A percentile compares a stretch with the other conserved stretches of the same genome.
Evolutionary conservation across 495 filamentous ascomycete species (phyloP).

Genomic region (Friedmanniomyces endolithicus): DNA sequence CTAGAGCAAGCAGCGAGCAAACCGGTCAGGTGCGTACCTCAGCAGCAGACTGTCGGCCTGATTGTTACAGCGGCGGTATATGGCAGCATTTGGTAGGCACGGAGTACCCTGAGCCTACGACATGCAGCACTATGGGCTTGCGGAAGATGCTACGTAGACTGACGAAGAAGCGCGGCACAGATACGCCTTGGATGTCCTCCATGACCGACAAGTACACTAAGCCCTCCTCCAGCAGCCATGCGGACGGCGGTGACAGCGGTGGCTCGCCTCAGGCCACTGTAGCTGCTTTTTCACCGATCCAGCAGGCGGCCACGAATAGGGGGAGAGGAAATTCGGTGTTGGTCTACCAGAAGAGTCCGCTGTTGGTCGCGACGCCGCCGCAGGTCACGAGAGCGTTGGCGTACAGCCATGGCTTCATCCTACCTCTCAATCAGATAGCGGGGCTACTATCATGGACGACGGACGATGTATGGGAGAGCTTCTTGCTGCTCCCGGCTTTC

Average conservation of each 20-base stretch:
- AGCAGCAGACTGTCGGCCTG: background rate
- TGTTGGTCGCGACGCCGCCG: conserved; percentile 86
- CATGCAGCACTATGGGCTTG: background rate
- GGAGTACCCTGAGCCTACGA: background rate
- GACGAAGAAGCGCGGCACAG: conserved; percentile 26
- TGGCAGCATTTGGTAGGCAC: conserved; percentile 22
- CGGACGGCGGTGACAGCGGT: conserved; percentile 5
- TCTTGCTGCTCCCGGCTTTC: conserved; percentile 69
- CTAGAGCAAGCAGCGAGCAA: background rate
- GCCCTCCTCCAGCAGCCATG: background rate
- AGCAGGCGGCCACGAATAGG: conserved; percentile 20
- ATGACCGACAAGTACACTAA: conserved; percentile 30
- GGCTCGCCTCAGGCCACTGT: conserved; percentile 54
- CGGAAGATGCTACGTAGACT: conserved; percentile 8
- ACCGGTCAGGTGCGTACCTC: background rate
- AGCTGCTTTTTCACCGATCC: conserved; percentile 68
- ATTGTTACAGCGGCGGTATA: background rate
- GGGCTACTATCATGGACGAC: conserved; percentile 89
- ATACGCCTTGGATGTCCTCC: conserved; percentile 54
- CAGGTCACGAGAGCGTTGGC: conserved; percentile 83
- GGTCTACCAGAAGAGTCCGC: conserved; percentile 89
- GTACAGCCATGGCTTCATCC: conserved; percentile 85
- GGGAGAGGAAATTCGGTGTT: conserved; percentile 44
- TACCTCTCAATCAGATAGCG: conserved; percentile 68
- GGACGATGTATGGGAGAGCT: conserved; percentile 90